Evolutionary conservation across 805 yeast genomes (phyloP), one percentile per base, ranked within the genome.

Genomic region (Nakazawaea ernobii): DNA sequence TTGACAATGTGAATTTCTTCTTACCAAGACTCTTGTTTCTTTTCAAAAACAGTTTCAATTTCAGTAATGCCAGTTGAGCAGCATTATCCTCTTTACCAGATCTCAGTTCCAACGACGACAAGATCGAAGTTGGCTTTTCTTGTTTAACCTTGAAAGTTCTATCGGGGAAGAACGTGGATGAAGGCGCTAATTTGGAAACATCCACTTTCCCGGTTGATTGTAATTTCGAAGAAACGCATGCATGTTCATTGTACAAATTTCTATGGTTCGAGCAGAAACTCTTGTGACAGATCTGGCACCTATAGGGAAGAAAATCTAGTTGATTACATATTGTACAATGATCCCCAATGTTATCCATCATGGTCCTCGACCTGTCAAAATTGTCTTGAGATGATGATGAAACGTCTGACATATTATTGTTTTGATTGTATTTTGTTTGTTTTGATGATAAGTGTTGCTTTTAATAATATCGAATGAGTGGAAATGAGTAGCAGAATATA

Each of bases 271-370:
- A 66, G 55, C 86, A 80, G 54, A 59, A 80, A 2, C 69, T 61
- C 24, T 57, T 53, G 9, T 68, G 56, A 55, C 82, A 76, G 44
- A 66, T 69, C 38, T 72, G 74, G 57, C 86, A 81, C 14, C 60
- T 60, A 56, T 71, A 80, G 14, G 86, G 86, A 28, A 81, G 62
- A 52, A 80, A 81, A 57, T 81, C 86, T 6, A 79, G 62, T 51
- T 66, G 68, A 40, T 71, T 65, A 57, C 86, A 81, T 14, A 70
- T 62, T 27, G 59, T 55, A 59, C 86, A 81, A 55, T 79, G 77
- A 49, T 71, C 61, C n/a, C 86, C 86, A 6, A 81, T 71, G 29
- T 47, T 39, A 42, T 81, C 75, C 60, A 81, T 63, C 52, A 80
- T 60, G 7, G 65, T 56, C n/a, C 51, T 35, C 13, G 52, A 50